Evolutionary conservation across 805 yeast species (phyloP).

Genomic region (Yarrowia deformans): DNA sequence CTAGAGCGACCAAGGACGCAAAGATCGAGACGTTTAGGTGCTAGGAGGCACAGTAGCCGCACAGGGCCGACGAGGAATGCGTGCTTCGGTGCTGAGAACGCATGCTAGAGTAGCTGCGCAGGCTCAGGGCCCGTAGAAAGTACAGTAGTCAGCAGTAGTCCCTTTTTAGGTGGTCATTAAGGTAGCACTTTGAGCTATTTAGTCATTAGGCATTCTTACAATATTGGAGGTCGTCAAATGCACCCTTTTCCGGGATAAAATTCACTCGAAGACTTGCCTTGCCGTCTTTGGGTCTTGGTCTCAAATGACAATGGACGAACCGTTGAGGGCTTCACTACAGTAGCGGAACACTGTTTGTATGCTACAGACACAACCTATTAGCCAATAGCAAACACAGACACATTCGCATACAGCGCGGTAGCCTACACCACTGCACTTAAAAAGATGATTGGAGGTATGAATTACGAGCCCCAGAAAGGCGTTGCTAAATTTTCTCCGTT

Average conservation of each 20-base stretch:
- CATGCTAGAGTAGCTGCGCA: background rate
- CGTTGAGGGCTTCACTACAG: background rate
- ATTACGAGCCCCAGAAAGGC: background rate
- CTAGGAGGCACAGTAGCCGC: background rate
- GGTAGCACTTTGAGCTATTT: background rate
- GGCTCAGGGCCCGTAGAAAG: background rate
- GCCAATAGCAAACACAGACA: background rate
- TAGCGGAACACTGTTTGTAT: constrained; percentile 17
- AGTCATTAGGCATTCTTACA: background rate
- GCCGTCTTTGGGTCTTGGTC: background rate
- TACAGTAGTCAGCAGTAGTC: background rate
- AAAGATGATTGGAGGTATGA: background rate
- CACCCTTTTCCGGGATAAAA: background rate
- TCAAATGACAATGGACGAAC: background rate
- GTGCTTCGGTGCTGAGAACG: background rate
- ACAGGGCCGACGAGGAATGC: background rate
- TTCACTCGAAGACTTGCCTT: background rate
- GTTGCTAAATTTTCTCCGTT: no score
- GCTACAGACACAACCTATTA: background rate
- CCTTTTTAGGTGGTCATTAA: background rate
- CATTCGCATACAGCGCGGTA: no score
- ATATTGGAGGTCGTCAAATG: background rate
- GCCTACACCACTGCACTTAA: no score
- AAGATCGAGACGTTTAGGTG: background rate
- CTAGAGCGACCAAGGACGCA: background rate